Conservation (phyloP, 1,139 yeast genomes). For the Saccharomyces hybrid region DNA sequence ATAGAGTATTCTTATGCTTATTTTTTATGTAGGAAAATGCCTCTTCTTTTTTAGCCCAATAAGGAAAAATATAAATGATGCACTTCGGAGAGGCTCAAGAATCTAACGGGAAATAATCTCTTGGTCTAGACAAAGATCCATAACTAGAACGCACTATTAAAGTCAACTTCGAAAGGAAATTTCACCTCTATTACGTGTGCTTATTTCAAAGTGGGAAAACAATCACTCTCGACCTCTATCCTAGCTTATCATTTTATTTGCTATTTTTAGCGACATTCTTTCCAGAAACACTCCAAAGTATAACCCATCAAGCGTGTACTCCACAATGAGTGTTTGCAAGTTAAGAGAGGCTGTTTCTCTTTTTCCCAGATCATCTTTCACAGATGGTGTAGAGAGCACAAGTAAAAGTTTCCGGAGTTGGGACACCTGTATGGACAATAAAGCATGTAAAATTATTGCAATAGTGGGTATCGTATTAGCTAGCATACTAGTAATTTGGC, state of each 20-base stretch:
- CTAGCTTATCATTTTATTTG: background rate
- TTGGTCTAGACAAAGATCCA: background rate
- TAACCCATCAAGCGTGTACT: background rate
- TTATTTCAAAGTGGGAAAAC: background rate
- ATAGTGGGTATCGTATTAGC: constrained; percentile 68
- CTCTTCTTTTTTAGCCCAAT: too few relatives aligned
- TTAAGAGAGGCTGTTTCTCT: background rate
- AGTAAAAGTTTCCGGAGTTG: constrained; percentile 56
- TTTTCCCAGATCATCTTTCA: constrained; percentile 14
- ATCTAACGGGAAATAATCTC: too few relatives aligned
- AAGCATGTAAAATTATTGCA: constrained; percentile 65
- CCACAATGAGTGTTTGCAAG: background rate
- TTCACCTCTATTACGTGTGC: too few relatives aligned
- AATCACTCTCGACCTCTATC: background rate
- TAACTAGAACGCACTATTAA: background rate
- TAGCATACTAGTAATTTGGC: constrained; percentile 34
- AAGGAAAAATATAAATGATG: too few relatives aligned
- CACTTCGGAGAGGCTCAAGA: too few relatives aligned
- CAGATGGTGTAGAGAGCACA: constrained; percentile 31
- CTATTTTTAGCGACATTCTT: background rate
- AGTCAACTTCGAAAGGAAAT: background rate
- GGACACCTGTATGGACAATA: constrained; percentile 77
- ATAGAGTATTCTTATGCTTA: too few relatives aligned
- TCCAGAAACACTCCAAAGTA: background rate
- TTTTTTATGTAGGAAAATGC: too few relatives aligned